Percentiles rank a stretch among this genome's conserved stretches.
phyloP scores from a whole-genome alignment of 78 protist species.

The Dictyostelium brefeldianum region DNA sequence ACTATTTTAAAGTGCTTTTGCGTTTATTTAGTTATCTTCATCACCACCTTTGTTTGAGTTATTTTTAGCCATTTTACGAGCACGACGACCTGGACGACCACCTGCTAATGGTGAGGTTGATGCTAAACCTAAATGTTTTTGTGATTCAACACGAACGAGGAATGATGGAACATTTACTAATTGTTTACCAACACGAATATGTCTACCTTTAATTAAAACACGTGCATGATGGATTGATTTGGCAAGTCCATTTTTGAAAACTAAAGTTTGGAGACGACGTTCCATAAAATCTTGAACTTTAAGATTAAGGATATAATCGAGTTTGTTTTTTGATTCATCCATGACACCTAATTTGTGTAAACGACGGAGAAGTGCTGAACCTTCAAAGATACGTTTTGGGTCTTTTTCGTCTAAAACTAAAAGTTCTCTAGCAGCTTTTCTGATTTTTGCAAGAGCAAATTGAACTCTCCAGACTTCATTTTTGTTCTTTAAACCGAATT shows the following conservation, averaged over 20 bases:
- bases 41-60: conserved; percentile 43
- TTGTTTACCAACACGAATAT: conserved; percentile 99
- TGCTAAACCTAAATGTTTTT: conserved; percentile 98
- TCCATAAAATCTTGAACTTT: conserved; percentile 97
- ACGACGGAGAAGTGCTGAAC: conserved; percentile 98
- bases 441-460: conserved; percentile 97
- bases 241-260: conserved; percentile 97
- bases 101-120: conserved; percentile 94
- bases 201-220: conserved; percentile 98
- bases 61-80: conserved; percentile 87
- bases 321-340: conserved; percentile 94
- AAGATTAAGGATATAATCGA: conserved; percentile 99
- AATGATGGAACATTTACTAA: conserved; percentile 99
- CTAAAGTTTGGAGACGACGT: conserved; percentile 99
- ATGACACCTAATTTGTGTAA: conserved; percentile 95
- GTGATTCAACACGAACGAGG: conserved; percentile 98
- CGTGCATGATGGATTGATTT: conserved; percentile 99
- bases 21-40: conserved; percentile 17
- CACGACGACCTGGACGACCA: conserved; percentile 98
- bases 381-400: conserved; percentile 94
- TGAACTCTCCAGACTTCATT: conserved; percentile 99
- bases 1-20: too few species aligned
- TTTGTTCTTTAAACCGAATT: conserved; percentile 98
- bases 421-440: conserved; percentile 97
- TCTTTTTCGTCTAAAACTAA: conserved; percentile 97